Conservation (phyloP, 495 filamentous ascomycete species). For the Cercophora sp. region DNA sequence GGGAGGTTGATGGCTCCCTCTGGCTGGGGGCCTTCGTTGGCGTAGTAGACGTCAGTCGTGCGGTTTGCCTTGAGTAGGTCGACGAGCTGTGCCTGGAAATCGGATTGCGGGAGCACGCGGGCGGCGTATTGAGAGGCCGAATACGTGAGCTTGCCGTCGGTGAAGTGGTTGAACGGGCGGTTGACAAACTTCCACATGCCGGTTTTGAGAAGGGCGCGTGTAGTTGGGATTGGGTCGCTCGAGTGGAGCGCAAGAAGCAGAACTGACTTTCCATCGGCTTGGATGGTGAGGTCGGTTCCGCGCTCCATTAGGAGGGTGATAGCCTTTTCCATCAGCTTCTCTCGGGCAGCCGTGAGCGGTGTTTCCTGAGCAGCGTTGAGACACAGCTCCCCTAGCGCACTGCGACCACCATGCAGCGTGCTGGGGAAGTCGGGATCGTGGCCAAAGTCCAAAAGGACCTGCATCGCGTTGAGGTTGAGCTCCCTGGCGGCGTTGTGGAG, state of each 20-base stretch:
- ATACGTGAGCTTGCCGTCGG: constrained; percentile 39
- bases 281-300: constrained; percentile 39
- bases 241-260: constrained; percentile 44
- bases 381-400: constrained; percentile 46
- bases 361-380: constrained; percentile 38
- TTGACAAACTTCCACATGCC: constrained; percentile 47
- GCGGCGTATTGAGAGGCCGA: constrained; percentile 44
- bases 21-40: constrained; percentile 43
- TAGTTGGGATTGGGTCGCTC: constrained; percentile 39
- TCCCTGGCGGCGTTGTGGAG: constrained; percentile 47
- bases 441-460: constrained; percentile 39
- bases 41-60: constrained; percentile 44
- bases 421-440: constrained; percentile 50
- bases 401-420: constrained; percentile 43
- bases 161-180: constrained; percentile 40
- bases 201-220: constrained; percentile 39
- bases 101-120: constrained; percentile 30
- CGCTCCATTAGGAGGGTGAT: constrained; percentile 39
- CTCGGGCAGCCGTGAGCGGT: constrained; percentile 32
- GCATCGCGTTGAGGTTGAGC: constrained; percentile 40
- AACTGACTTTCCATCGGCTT: constrained; percentile 40
- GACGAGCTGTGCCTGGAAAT: constrained; percentile 34
- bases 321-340: constrained; percentile 46
- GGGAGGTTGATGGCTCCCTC: constrained; percentile 42
- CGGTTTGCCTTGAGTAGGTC: constrained; percentile 40